Evolutionary conservation across 768 basidiomycete genomes (phyloP).

Genomic region (Glaciozyma antarctica): DNA sequence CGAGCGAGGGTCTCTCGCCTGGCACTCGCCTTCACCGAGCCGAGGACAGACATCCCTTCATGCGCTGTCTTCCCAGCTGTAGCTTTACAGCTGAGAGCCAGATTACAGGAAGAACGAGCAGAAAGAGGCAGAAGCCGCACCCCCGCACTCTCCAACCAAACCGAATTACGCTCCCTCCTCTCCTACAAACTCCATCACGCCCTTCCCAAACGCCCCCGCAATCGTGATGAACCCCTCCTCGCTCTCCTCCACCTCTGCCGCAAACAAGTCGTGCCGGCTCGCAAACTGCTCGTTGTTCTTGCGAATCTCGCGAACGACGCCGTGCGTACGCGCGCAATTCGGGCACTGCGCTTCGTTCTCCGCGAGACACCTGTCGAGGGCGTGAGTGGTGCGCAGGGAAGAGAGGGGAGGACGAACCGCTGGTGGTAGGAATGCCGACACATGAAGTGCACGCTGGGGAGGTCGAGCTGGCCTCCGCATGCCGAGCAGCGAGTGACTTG

Average conservation of each 20-base stretch:
- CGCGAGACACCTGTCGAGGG: conserved; percentile 58
- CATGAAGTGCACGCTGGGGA: conserved; percentile 95
- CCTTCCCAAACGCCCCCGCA: conserved; percentile 40
- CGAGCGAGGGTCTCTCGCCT: too few species aligned
- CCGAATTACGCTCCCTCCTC: background rate
- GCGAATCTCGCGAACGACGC: conserved; percentile 79
- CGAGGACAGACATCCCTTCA: too few species aligned
- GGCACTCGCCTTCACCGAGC: too few species aligned
- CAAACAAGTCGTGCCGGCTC: conserved; percentile 41
- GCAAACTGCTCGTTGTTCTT: conserved; percentile 74
- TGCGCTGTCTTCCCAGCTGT: too few species aligned
- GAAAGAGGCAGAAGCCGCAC: background rate
- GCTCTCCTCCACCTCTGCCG: conserved; percentile 40
- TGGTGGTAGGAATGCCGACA: conserved; percentile 96
- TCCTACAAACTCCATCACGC: conserved; percentile 25
- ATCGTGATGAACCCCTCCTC: conserved; percentile 41
- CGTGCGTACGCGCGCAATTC: conserved; percentile 73
- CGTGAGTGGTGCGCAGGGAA: background rate
- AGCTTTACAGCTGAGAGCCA: too few species aligned
- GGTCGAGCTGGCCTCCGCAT: conserved; percentile 79
- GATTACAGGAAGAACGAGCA: too few species aligned
- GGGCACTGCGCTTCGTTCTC: conserved; percentile 87
- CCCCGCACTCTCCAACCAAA: background rate
- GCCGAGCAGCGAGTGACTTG: conserved; percentile 87
- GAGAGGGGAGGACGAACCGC: conserved; percentile 45